These are phyloP conservation scores for Penicillium janthinellum DNA, from an alignment of 2,329 filamentous ascomycete species.

Conservation along the genomic window DNA sequence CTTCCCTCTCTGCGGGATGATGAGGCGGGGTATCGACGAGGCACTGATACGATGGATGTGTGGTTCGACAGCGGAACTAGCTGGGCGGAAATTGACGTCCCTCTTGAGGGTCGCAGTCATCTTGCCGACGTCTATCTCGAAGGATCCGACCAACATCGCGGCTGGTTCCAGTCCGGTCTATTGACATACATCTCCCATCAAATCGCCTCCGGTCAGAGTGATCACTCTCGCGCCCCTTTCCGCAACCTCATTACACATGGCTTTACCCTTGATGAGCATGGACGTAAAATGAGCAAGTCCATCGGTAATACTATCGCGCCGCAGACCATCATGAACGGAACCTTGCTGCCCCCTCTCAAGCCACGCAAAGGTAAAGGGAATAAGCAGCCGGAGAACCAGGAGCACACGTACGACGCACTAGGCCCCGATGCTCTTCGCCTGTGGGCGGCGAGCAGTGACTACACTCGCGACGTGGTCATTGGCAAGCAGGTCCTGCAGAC, in stretches of 20 bases:
- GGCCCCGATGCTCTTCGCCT: constrained; percentile 85
- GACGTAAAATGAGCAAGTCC: constrained; percentile 99
- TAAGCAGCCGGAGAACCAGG: constrained; percentile 38
- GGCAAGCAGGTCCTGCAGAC: constrained; percentile 75
- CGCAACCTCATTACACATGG: constrained; percentile 91
- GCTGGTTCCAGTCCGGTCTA: constrained; percentile 97
- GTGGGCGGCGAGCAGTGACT: constrained; percentile 91
- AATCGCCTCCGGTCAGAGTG: constrained; percentile 36
- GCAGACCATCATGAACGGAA: constrained; percentile 80
- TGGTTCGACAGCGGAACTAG: constrained; percentile 99
- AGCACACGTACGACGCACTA: constrained; percentile 64
- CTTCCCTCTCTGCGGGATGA: constrained; percentile 60
- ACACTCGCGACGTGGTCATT: constrained; percentile 82
- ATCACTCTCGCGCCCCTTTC: constrained; percentile 66
- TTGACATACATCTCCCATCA: constrained; percentile 75
- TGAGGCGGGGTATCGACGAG: constrained; percentile 63
- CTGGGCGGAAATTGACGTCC: constrained; percentile 64
- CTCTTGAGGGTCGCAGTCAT: constrained; percentile 32
- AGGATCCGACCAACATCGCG: constrained; percentile 92
- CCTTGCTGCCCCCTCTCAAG: constrained; percentile 71
- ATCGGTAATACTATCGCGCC: constrained; percentile 85
- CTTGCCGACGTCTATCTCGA: constrained; percentile 86
- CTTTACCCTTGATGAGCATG: constrained; percentile 83
- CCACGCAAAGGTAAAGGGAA: constrained; percentile 60
- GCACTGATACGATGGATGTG: constrained; percentile 96